phyloP scores from a whole-genome alignment of 352 stramenopile genomes.

The Phytopythium sindhum region DNA sequence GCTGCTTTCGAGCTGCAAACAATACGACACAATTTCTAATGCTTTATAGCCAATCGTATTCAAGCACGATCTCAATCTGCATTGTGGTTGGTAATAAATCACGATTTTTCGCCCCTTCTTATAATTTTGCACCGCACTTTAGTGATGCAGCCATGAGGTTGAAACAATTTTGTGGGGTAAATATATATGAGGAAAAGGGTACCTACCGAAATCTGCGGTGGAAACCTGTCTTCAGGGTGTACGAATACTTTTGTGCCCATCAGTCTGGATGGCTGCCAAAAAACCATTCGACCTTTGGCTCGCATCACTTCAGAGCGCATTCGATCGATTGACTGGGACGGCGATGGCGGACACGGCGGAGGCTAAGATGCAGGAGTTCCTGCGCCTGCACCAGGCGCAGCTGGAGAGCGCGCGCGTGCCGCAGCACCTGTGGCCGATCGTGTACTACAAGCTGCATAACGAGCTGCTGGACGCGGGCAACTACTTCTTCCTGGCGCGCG shows the following conservation, averaged over 20 bases:
- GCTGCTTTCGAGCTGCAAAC: too few relatives aligned
- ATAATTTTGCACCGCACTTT: too few relatives aligned
- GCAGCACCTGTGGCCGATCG: slow-evolving; percentile 35
- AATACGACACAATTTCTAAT: too few relatives aligned
- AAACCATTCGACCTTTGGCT: not conserved
- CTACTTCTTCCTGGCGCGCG: slow-evolving; percentile 43
- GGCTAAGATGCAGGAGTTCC: slow-evolving; percentile 39
- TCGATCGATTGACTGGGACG: not conserved
- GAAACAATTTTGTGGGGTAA: not conserved
- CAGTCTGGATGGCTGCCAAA: slow-evolving; percentile 1
- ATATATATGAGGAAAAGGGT: not conserved
- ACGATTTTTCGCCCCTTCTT: too few relatives aligned
- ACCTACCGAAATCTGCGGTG: not conserved
- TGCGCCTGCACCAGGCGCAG: slow-evolving; percentile 42
- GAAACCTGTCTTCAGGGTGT: not conserved
- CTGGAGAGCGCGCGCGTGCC: slow-evolving; percentile 35
- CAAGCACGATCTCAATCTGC: too few relatives aligned
- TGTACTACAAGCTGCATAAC: slow-evolving; percentile 51
- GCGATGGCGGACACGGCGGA: slow-evolving; percentile 17
- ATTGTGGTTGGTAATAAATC: too few relatives aligned
- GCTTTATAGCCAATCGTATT: too few relatives aligned
- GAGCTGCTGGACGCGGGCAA: slow-evolving; percentile 46
- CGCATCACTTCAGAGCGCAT: not conserved
- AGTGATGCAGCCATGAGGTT: too few relatives aligned
- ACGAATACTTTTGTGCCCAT: slow-evolving; percentile 1